Conservation (phyloP, 73 alveolate species). For the Paramecium tetraurelia region DNA sequence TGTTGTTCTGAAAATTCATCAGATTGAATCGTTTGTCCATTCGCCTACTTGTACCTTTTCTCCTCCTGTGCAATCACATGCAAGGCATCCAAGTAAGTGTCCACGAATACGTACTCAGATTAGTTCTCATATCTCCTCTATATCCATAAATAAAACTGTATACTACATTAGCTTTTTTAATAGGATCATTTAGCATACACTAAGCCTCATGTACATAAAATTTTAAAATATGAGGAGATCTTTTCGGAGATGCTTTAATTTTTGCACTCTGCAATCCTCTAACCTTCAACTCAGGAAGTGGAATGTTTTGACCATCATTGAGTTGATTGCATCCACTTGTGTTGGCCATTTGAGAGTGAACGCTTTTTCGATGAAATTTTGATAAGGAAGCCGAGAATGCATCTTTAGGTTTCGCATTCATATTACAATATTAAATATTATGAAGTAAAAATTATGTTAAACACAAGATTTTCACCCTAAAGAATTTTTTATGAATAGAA, state of each 20-base stretch:
- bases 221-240: not conserved
- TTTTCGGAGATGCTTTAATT: not conserved
- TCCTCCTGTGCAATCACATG: not conserved
- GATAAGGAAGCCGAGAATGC: slow-evolving; percentile 5
- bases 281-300: slow-evolving; percentile 21
- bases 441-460: not conserved
- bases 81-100: slow-evolving; percentile 32
- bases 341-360: not conserved
- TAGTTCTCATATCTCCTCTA: slow-evolving; percentile 4
- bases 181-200: not conserved
- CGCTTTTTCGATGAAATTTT: not conserved
- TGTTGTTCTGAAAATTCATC: not conserved
- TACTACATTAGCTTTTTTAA: not conserved
- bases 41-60: not conserved
- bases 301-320: not conserved
- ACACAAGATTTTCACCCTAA: not conserved
- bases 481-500: not conserved
- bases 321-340: not conserved
- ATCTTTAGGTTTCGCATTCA: not conserved
- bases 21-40: not conserved
- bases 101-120: slow-evolving; percentile 42
- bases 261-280: slow-evolving; percentile 50
- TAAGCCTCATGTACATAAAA: slow-evolving; percentile 28
- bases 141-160: not conserved
- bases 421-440: not conserved